Conservation (phyloP, 1,284 basidiomycete genomes). For the Boletus smithii region DNA sequence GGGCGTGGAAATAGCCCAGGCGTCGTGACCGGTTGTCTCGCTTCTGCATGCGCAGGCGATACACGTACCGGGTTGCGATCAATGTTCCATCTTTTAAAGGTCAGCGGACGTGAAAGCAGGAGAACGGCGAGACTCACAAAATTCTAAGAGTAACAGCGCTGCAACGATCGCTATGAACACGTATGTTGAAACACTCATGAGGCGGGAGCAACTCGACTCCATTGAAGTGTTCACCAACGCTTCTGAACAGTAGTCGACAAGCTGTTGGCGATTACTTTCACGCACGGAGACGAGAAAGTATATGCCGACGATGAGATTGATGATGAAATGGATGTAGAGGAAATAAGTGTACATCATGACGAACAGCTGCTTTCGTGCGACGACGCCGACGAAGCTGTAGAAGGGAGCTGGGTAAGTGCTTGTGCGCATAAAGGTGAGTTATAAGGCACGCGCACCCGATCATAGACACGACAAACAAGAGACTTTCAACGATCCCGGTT, state of each 20-base stretch:
- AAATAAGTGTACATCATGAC: slow-evolving; percentile 54
- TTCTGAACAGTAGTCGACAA: slow-evolving; percentile 44
- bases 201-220: slow-evolving; percentile 42
- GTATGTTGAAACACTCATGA: slow-evolving; percentile 43
- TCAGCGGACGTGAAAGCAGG: slow-evolving; percentile 1
- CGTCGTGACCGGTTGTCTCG: slow-evolving; percentile 30
- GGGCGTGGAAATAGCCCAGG: slow-evolving; percentile 34
- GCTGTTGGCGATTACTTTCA: slow-evolving; percentile 42
- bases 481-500: slow-evolving; percentile 48
- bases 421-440: not conserved
- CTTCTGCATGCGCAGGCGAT: slow-evolving; percentile 54
- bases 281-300: slow-evolving; percentile 52
- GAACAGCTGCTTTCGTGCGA: slow-evolving; percentile 59
- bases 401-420: slow-evolving; percentile 4
- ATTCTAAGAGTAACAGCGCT: slow-evolving; percentile 46
- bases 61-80: slow-evolving; percentile 57
- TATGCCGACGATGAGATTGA: slow-evolving; percentile 52
- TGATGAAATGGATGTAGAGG: slow-evolving; percentile 53
- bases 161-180: slow-evolving; percentile 47
- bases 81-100: slow-evolving; percentile 48
- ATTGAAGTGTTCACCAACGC: slow-evolving; percentile 42
- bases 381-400: slow-evolving; percentile 53
- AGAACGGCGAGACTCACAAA: slow-evolving; percentile 42
- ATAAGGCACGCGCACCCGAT: slow-evolving; percentile 45
- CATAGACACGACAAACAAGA: slow-evolving; percentile 49